These are phyloP conservation scores for Venturia pyrina DNA, from an alignment of 2,329 filamentous ascomycete species.

Conservation along the genomic window DNA sequence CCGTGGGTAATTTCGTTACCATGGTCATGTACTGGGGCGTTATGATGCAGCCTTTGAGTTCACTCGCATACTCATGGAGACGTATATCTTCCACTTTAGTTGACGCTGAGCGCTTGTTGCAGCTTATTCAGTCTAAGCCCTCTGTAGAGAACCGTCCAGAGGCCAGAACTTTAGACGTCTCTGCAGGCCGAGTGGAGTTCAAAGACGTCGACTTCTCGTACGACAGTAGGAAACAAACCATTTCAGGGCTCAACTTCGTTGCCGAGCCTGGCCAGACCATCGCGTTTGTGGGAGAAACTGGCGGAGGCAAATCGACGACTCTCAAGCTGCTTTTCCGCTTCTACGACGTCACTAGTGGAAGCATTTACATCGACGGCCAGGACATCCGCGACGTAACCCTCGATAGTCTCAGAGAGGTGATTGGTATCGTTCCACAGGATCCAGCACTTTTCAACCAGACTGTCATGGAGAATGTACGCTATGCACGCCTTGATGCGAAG, in stretches of 20 bases:
- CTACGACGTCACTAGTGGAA: conserved; percentile 47
- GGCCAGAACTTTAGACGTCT: conserved; percentile 36
- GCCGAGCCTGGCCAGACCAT: conserved; percentile 45
- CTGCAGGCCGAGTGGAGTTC: conserved; percentile 43
- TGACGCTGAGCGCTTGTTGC: conserved; percentile 53
- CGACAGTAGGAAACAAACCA: conserved; percentile 40
- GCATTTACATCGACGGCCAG: conserved; percentile 48
- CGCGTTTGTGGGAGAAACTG: conserved; percentile 53
- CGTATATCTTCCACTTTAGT: conserved; percentile 46
- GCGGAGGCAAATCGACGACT: conserved; percentile 53
- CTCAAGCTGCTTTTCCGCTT: conserved; percentile 51
- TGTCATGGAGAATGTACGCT: conserved; percentile 55
- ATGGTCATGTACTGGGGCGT: conserved; percentile 53
- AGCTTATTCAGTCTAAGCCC: conserved; percentile 48
- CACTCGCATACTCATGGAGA: conserved; percentile 40
- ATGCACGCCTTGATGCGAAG: conserved; percentile 50
- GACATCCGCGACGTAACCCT: conserved; percentile 51
- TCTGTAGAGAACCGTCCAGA: conserved; percentile 40
- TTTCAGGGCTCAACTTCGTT: conserved; percentile 40
- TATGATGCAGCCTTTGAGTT: conserved; percentile 38
- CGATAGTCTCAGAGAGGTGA: conserved; percentile 45
- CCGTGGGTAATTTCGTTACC: conserved; percentile 53
- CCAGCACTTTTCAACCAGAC: conserved; percentile 54
- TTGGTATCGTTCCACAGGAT: conserved; percentile 57
- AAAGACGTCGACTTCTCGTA: conserved; percentile 47